Conservation (phyloP, 148 eudicot genomes). For the Nepenthes gracilis region DNA sequence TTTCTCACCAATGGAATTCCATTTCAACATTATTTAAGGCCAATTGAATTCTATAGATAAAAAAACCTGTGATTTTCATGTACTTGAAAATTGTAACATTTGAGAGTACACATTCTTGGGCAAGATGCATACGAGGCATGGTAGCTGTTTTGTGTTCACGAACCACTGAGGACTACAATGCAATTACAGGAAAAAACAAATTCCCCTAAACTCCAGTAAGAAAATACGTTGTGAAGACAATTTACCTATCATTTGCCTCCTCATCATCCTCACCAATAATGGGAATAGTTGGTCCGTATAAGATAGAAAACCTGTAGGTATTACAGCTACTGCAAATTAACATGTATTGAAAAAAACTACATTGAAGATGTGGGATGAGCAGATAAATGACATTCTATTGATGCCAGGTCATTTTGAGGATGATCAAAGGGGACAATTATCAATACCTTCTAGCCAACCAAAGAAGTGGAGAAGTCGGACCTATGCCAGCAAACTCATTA, state of each 20-base stretch:
- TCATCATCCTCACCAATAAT: slow-evolving; percentile 94
- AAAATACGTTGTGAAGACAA: not conserved
- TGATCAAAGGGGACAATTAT: not conserved
- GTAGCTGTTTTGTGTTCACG: too few species aligned
- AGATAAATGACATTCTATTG: too few species aligned
- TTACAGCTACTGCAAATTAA: not conserved
- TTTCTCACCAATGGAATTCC: too few species aligned
- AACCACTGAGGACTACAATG: not conserved
- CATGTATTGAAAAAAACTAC: not conserved
- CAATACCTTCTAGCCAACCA: slow-evolving; percentile 80
- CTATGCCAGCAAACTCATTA: slow-evolving; percentile 91
- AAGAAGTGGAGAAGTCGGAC: slow-evolving; percentile 84
- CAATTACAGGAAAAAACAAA: not conserved
- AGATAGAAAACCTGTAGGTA: slow-evolving; percentile 64
- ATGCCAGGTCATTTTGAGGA: too few species aligned
- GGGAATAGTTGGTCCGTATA: slow-evolving; percentile 95
- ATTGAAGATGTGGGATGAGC: not conserved
- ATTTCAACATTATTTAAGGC: too few species aligned
- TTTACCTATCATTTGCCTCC: slow-evolving; percentile 90
- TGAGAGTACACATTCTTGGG: too few species aligned
- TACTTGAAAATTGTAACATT: too few species aligned
- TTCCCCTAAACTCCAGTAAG: not conserved
- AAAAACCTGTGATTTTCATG: too few species aligned
- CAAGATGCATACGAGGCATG: too few species aligned
- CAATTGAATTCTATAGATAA: too few species aligned